Conservation (phyloP, 352 stramenopile genomes). For the Phytophthora podocarpi region DNA sequence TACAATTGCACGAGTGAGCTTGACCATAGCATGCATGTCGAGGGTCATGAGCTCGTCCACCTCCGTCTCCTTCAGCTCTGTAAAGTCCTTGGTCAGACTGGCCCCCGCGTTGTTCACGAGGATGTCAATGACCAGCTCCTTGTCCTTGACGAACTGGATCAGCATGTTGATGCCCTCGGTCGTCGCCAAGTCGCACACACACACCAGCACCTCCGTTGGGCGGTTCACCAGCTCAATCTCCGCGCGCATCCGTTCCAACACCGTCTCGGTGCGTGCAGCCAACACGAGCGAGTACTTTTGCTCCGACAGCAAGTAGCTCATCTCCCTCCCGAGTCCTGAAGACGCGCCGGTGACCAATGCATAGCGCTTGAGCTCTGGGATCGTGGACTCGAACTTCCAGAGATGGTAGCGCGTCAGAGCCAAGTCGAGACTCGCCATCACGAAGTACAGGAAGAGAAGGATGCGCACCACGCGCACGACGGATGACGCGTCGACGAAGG, state of each 20-base stretch:
- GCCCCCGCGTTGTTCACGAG: slow-evolving; percentile 85
- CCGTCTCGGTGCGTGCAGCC: slow-evolving; percentile 55
- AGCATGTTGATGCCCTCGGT: slow-evolving; percentile 58
- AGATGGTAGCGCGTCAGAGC: slow-evolving; percentile 68
- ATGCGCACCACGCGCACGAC: slow-evolving; percentile 49
- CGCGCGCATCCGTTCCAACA: slow-evolving; percentile 68
- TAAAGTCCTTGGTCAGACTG: slow-evolving; percentile 50
- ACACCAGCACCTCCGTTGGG: slow-evolving; percentile 62
- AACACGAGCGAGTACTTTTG: slow-evolving; percentile 84
- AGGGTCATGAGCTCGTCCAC: slow-evolving; percentile 74
- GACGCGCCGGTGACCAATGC: slow-evolving; percentile 80
- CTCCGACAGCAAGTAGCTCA: slow-evolving; percentile 80
- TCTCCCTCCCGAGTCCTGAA: slow-evolving; percentile 73
- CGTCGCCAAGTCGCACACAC: slow-evolving; percentile 63
- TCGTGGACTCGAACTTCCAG: slow-evolving; percentile 60
- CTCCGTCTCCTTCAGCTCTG: slow-evolving; percentile 37
- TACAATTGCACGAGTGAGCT: slow-evolving; percentile 67
- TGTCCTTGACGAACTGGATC: slow-evolving; percentile 55
- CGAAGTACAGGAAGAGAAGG: slow-evolving; percentile 61
- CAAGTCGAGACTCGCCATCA: slow-evolving; percentile 60
- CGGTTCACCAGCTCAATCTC: slow-evolving; percentile 81
- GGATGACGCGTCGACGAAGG: slow-evolving; percentile 43
- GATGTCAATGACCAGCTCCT: slow-evolving; percentile 78
- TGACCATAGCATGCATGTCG: slow-evolving; percentile 67
- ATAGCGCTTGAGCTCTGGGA: slow-evolving; percentile 56